These are phyloP conservation scores for Phytophthora cactorum DNA, from an alignment of 352 stramenopile genomes.

Conservation along the genomic window DNA sequence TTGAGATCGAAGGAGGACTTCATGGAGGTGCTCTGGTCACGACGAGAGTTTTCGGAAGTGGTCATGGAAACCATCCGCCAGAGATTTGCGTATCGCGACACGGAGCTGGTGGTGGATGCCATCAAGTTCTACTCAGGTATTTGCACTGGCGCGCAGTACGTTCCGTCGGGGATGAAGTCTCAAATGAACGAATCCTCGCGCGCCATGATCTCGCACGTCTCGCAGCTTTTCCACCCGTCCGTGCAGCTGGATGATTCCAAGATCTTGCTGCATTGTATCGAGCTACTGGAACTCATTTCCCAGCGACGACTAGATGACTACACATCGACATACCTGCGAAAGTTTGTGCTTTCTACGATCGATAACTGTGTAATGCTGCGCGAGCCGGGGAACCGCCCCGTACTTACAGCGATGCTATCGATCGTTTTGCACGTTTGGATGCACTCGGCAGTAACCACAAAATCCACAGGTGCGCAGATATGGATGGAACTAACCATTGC, in stretches of 20 bases:
- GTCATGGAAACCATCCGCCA: conserved; percentile 90
- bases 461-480: conserved; percentile 63
- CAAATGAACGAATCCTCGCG: conserved; percentile 86
- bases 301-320: conserved; percentile 86
- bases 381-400: conserved; percentile 59
- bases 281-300: conserved; percentile 85
- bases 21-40: conserved; percentile 83
- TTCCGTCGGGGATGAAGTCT: conserved; percentile 75
- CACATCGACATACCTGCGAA: conserved; percentile 85
- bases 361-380: conserved; percentile 82
- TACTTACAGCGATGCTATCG: conserved; percentile 82
- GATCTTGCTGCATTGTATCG: conserved; percentile 85
- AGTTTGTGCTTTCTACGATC: conserved; percentile 87
- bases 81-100: conserved; percentile 85
- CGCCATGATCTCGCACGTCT: conserved; percentile 89
- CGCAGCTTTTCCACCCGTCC: conserved; percentile 86
- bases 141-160: conserved; percentile 77
- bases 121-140: conserved; percentile 91
- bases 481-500: conserved; percentile 86
- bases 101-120: conserved; percentile 82
- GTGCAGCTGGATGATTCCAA: conserved; percentile 86
- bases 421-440: conserved; percentile 89
- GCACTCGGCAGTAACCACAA: conserved; percentile 69
- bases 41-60: conserved; percentile 82
- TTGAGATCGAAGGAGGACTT: conserved; percentile 79